Evolutionary conservation across 2,329 filamentous ascomycete species (phyloP).

Genomic region (Epichloe scottii): DNA sequence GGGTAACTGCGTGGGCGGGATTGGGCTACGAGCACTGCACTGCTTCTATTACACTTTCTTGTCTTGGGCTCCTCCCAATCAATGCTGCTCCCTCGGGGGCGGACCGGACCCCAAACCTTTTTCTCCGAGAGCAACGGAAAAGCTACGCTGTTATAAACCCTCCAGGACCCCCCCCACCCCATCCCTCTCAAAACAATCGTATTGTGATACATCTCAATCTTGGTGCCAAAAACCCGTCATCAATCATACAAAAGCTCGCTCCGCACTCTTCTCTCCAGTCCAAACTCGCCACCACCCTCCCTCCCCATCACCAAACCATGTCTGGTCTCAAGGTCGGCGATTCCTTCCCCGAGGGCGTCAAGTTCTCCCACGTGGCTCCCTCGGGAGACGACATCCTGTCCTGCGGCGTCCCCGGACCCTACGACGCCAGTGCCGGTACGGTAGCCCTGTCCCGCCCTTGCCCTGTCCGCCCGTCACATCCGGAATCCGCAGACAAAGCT

Average conservation of each 20-base stretch:
- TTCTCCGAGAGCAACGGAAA: neutral
- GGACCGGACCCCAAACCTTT: neutral
- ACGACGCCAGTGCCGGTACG: conserved; percentile 67
- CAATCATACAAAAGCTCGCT: neutral
- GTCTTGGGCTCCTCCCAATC: no score
- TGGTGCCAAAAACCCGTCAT: neutral
- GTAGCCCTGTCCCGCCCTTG: no score
- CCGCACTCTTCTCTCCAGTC: neutral
- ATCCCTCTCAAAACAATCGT: neutral
- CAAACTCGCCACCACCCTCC: neutral
- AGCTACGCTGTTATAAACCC: neutral
- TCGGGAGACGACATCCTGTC: conserved; percentile 57
- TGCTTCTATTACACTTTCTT: no score
- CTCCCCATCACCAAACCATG: conserved; percentile 22
- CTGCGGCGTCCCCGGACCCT: conserved; percentile 68
- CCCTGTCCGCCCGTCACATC: no score
- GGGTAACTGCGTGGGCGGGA: no score
- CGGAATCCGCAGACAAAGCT: no score
- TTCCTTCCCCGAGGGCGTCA: conserved; percentile 66
- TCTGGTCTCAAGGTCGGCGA: conserved; percentile 68
- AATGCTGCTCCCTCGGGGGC: no score
- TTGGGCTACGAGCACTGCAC: no score
- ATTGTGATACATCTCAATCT: no score
- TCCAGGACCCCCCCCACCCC: neutral
- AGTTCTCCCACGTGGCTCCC: conserved; percentile 77